These are phyloP conservation scores for Phytopythium montanum DNA, from an alignment of 352 stramenopile species.

Conservation along the genomic window DNA sequence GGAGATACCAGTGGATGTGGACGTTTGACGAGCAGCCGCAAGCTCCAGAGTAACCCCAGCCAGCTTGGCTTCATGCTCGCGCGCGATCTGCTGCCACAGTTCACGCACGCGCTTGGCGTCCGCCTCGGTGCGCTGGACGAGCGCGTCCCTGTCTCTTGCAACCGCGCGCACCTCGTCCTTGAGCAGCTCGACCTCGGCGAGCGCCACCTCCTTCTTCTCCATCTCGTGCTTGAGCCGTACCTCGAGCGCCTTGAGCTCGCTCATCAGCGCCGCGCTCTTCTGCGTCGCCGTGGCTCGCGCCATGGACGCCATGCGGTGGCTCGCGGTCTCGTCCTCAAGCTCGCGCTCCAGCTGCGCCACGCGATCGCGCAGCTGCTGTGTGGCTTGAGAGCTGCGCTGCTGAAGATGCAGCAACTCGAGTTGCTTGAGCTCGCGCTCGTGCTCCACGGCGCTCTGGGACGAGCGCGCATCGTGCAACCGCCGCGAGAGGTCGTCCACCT, in stretches of 20 bases:
- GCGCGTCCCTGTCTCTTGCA: constrained; percentile 44
- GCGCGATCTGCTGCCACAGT: constrained; percentile 74
- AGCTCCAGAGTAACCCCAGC: constrained; percentile 40
- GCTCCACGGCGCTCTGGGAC: constrained; percentile 34
- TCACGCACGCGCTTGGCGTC: constrained; percentile 70
- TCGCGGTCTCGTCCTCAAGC: constrained; percentile 49
- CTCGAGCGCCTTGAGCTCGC: constrained; percentile 50
- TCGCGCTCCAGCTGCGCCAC: constrained; percentile 51
- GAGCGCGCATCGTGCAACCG: constrained; percentile 38
- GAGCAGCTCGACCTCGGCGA: constrained; percentile 45
- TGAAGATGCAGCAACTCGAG: constrained; percentile 67
- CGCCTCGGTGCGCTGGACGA: constrained; percentile 65
- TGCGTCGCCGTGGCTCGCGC: constrained; percentile 46
- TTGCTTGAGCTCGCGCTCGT: constrained; percentile 61
- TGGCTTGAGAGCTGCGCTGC: constrained; percentile 46
- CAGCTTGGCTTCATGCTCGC: constrained; percentile 60
- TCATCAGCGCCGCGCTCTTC: constrained; percentile 43
- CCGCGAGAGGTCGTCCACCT: constrained; percentile 50
- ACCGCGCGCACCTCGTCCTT: constrained; percentile 39
- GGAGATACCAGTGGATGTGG: constrained; percentile 17
- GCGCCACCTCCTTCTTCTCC: constrained; percentile 53
- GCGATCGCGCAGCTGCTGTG: constrained; percentile 45
- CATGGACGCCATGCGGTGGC: constrained; percentile 51
- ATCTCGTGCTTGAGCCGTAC: constrained; percentile 59
- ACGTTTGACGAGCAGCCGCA: constrained; percentile 23